These are phyloP conservation scores for Coccomyxa sp. DNA, from an alignment of 139 green algal species.

Conservation along the genomic window DNA sequence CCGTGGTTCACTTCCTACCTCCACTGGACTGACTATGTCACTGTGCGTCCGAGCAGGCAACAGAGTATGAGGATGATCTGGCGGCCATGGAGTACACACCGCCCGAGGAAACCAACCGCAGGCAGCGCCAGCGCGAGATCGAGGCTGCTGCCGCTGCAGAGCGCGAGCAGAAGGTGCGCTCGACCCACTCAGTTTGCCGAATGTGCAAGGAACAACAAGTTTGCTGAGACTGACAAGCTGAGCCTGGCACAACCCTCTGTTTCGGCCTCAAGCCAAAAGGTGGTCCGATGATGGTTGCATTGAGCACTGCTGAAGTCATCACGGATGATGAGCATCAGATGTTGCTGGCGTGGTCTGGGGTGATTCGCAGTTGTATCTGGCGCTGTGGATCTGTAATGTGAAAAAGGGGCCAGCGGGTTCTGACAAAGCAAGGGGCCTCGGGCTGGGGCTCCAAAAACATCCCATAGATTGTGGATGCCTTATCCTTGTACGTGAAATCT, in stretches of 20 bases:
- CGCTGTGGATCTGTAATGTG: no score
- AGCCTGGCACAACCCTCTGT: neutral
- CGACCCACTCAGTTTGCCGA: neutral
- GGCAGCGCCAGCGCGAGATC: constrained; percentile 3
- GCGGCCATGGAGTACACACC: neutral
- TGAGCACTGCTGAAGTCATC: neutral
- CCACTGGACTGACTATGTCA: no score
- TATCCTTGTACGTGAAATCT: neutral
- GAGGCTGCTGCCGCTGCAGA: neutral
- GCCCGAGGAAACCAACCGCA: neutral
- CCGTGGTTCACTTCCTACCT: no score
- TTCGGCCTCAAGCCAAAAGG: neutral
- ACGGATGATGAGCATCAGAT: neutral
- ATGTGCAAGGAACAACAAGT: no score
- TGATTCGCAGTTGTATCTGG: no score
- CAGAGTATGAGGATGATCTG: neutral
- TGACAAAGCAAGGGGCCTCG: no score
- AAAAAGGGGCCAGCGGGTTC: no score
- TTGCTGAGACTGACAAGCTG: no score
- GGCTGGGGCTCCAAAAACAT: no score
- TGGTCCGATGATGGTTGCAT: neutral
- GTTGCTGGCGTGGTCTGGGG: neutral
- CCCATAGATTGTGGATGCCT: no score
- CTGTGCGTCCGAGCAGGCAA: neutral
- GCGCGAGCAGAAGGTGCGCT: neutral